Evolutionary conservation across 2,329 filamentous ascomycete species (phyloP).

Genomic region (Monosporascus sp.): DNA sequence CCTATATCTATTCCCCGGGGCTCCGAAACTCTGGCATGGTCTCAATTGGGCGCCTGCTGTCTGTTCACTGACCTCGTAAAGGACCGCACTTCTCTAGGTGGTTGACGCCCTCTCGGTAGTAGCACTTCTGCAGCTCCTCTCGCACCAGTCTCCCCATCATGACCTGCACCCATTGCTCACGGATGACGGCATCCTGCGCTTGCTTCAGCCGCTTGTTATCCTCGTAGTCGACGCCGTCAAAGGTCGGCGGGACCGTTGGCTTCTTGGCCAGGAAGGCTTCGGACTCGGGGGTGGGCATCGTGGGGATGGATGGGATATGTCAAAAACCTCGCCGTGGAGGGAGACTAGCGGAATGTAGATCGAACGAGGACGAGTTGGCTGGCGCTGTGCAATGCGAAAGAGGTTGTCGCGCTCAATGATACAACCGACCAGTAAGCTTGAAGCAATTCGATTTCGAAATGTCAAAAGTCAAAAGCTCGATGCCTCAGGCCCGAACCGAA

Average conservation of each 20-base stretch:
- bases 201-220: slow-evolving; percentile 76
- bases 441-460: background rate
- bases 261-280: slow-evolving; percentile 77
- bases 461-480: background rate
- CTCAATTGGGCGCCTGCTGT: background rate
- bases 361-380: background rate
- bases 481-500: background rate
- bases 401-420: background rate
- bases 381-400: background rate
- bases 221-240: slow-evolving; percentile 82
- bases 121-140: slow-evolving; percentile 82
- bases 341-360: background rate
- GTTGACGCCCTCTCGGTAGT: slow-evolving; percentile 77
- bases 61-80: slow-evolving; percentile 62
- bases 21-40: background rate
- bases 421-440: background rate
- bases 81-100: slow-evolving; percentile 82
- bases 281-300: slow-evolving; percentile 80
- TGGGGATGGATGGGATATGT: slow-evolving; percentile 10
- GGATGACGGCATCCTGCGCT: slow-evolving; percentile 74
- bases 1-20: background rate
- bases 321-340: background rate
- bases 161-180: slow-evolving; percentile 82
- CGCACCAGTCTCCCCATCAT: slow-evolving; percentile 84
- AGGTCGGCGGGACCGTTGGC: slow-evolving; percentile 74